These are phyloP conservation scores for Kregervanrija pseudodelftensis DNA, from an alignment of 805 yeast genomes.

Conservation along the genomic window DNA sequence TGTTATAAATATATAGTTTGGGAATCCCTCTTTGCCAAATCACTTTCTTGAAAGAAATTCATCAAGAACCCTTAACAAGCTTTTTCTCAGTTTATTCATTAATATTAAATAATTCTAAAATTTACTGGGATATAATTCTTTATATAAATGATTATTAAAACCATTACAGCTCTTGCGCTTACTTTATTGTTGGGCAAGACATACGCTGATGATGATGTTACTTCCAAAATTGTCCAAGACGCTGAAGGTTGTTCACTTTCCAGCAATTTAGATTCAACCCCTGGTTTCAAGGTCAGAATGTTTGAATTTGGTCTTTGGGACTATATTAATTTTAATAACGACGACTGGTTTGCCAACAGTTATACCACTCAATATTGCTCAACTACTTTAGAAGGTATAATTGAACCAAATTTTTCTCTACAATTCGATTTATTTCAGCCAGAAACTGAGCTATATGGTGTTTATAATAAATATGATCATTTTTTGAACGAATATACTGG, in stretches of 20 bases:
- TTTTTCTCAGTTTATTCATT: too few species aligned
- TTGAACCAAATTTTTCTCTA: constrained; percentile 3
- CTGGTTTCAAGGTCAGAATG: constrained; percentile 6
- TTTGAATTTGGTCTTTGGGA: constrained; percentile 5
- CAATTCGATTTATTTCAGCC: not conserved
- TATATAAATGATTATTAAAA: too few species aligned
- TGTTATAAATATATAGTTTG: too few species aligned
- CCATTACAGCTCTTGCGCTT: too few species aligned
- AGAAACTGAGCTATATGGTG: not conserved
- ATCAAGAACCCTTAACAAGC: too few species aligned
- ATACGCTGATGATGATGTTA: not conserved
- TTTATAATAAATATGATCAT: not conserved
- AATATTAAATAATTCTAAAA: too few species aligned
- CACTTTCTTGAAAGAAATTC: too few species aligned
- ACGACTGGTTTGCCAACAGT: constrained; percentile 4
- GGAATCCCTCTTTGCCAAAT: too few species aligned
- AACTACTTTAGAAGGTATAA: constrained; percentile 3
- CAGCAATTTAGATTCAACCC: not conserved
- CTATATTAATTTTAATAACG: not conserved
- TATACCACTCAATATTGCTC: constrained; percentile 1
- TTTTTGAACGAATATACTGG: constrained; percentile 3
- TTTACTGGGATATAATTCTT: too few species aligned
- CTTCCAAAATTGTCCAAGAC: not conserved
- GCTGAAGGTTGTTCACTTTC: constrained; percentile 5
- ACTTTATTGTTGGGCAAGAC: too few species aligned